Percentiles rank a stretch among this genome's conserved stretches.
These are phyloP conservation scores for Wallacemonas sp. DNA, from an alignment of 208 protist genomes.

Conservation along the genomic window DNA sequence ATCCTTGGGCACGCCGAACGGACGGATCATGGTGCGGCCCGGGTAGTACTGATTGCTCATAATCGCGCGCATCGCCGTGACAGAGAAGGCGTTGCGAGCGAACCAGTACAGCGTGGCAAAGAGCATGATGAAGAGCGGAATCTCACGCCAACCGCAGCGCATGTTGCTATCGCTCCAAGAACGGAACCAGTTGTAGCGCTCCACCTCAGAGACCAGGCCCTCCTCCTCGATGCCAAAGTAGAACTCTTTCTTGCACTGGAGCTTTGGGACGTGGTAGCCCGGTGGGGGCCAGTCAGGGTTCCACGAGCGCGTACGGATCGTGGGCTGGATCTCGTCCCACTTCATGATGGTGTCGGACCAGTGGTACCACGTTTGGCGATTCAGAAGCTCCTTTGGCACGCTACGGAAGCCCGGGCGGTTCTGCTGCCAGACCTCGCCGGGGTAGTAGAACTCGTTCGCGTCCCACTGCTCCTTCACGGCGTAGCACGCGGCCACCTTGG, in stretches of 20 bases:
- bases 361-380: conserved; percentile 89
- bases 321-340: conserved; percentile 87
- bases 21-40: conserved; percentile 60
- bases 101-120: conserved; percentile 57
- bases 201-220: conserved; percentile 77
- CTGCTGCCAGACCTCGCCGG: conserved; percentile 80
- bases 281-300: conserved; percentile 88
- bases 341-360: conserved; percentile 86
- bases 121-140: conserved; percentile 70
- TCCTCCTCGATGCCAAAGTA: conserved; percentile 82
- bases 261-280: conserved; percentile 80
- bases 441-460: conserved; percentile 88
- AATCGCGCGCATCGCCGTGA: conserved; percentile 65
- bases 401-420: conserved; percentile 87
- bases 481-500: conserved; percentile 70
- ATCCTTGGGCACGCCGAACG: conserved; percentile 77
- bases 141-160: conserved; percentile 76
- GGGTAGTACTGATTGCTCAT: conserved; percentile 87
- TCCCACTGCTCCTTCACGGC: conserved; percentile 90
- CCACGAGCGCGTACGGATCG: conserved; percentile 82
- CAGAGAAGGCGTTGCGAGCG: conserved; percentile 57
- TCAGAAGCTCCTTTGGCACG: conserved; percentile 86
- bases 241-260: conserved; percentile 88
- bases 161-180: conserved; percentile 86
- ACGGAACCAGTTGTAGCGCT: conserved; percentile 88